Conservation (phyloP, 805 yeast genomes). For the Peterozyma xylosa region DNA sequence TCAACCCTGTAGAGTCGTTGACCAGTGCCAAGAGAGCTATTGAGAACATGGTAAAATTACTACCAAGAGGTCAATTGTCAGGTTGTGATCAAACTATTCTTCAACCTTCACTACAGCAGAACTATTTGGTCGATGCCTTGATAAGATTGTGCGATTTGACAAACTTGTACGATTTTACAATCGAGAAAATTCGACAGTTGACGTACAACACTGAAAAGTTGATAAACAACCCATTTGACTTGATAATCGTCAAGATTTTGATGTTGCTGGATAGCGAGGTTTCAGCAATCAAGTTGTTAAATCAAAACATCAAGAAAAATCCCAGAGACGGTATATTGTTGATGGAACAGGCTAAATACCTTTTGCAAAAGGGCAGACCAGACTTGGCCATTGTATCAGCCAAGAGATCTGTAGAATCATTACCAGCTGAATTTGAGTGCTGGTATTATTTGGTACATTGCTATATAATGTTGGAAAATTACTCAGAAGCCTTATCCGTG, state of each 20-base stretch:
- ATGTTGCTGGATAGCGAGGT: slow-evolving; percentile 35
- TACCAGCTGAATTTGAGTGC: slow-evolving; percentile 71
- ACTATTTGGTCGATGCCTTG: slow-evolving; percentile 47
- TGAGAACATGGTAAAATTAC: slow-evolving; percentile 28
- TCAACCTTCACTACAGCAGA: slow-evolving; percentile 32
- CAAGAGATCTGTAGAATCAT: slow-evolving; percentile 47
- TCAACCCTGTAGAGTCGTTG: slow-evolving; percentile 30
- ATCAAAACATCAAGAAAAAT: slow-evolving; percentile 26
- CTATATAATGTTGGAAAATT: slow-evolving; percentile 49
- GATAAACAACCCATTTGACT: slow-evolving; percentile 13
- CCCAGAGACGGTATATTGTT: slow-evolving; percentile 55
- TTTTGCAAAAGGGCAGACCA: slow-evolving; percentile 44
- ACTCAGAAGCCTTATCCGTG: slow-evolving; percentile 52
- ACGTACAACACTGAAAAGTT: slow-evolving; percentile 9
- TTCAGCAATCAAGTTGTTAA: slow-evolving; percentile 37
- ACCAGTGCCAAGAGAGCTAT: slow-evolving; percentile 29
- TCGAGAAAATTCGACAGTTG: slow-evolving; percentile 25
- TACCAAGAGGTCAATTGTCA: slow-evolving; percentile 38
- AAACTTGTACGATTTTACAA: slow-evolving; percentile 28
- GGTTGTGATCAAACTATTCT: slow-evolving; percentile 31
- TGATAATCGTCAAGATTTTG: slow-evolving; percentile 34
- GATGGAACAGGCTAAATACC: slow-evolving; percentile 55
- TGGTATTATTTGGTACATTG: slow-evolving; percentile 64
- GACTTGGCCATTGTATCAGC: slow-evolving; percentile 56
- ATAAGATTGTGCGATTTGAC: slow-evolving; percentile 30